Evolutionary conservation across 2,329 filamentous ascomycete species (phyloP).

Genomic region (Dactylellina parvicollis): DNA sequence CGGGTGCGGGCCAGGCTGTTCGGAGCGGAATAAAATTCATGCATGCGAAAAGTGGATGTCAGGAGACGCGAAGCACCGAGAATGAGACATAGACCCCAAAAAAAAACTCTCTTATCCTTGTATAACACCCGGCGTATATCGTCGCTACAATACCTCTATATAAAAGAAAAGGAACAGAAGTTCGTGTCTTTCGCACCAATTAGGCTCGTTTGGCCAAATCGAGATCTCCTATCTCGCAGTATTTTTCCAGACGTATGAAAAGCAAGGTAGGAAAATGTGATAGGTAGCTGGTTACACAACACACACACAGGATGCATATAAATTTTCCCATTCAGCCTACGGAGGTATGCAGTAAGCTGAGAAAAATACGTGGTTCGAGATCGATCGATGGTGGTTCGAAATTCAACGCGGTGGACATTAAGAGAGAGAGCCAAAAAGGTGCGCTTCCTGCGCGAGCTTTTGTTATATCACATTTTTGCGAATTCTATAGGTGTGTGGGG

Average conservation of each 20-base stretch:
- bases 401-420: no score
- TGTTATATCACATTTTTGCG: no score
- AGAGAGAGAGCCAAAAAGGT: no score
- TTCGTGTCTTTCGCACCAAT: no score
- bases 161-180: no score
- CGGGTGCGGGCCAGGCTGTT: background rate
- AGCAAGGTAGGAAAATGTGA: slow-evolving; percentile 23
- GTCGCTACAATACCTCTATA: background rate
- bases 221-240: no score
- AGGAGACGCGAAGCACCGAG: slow-evolving; percentile 12
- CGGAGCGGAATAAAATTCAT: slow-evolving; percentile 10
- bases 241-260: background rate
- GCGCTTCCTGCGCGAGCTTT: no score
- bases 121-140: background rate
- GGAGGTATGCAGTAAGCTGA: slow-evolving; percentile 2
- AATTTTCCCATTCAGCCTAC: slow-evolving; percentile 37
- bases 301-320: slow-evolving; percentile 41
- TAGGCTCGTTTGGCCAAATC: background rate
- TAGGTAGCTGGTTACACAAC: slow-evolving; percentile 52
- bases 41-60: slow-evolving; percentile 2
- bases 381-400: no score
- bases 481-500: no score
- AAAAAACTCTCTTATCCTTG: background rate
- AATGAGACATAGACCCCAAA: no score
- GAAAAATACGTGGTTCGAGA: slow-evolving; percentile 1